phyloP scores from a whole-genome alignment of 768 basidiomycete species.

The Serendipita sp. region DNA sequence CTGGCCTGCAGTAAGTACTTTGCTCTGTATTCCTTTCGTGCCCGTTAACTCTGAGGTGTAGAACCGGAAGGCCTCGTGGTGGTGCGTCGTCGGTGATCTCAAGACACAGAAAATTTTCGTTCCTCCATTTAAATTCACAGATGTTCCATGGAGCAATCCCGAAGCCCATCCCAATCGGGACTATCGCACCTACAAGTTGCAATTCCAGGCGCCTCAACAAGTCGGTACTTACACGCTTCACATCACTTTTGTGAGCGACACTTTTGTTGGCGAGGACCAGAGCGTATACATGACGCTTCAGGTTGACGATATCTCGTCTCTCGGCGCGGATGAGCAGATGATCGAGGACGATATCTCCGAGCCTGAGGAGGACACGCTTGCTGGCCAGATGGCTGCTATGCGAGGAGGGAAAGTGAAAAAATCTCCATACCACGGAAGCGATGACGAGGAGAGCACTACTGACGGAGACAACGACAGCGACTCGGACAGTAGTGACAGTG shows the following conservation, averaged over 20 bases:
- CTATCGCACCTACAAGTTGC: conserved; percentile 73
- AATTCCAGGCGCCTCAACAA: conserved; percentile 85
- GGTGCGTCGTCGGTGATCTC: conserved; percentile 77
- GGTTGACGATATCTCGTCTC: conserved; percentile 54
- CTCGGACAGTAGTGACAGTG: conserved; percentile 36
- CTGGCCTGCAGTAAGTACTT: conserved; percentile 64
- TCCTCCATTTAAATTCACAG: conserved; percentile 65
- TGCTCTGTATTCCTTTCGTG: background rate
- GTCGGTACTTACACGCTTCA: conserved; percentile 82
- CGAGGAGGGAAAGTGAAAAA: conserved; percentile 76
- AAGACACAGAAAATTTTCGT: conserved; percentile 75
- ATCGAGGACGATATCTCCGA: conserved; percentile 92
- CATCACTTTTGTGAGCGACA: conserved; percentile 72
- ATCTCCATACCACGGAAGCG: conserved; percentile 27
- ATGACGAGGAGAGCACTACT: conserved; percentile 36
- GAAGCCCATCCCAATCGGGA: conserved; percentile 29
- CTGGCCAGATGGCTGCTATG: conserved; percentile 97
- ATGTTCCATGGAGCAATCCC: conserved; percentile 51
- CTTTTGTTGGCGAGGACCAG: conserved; percentile 69
- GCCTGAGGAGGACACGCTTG: conserved; percentile 89
- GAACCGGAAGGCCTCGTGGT: conserved; percentile 85
- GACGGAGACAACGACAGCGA: conserved; percentile 31
- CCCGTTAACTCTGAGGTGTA: conserved; percentile 17
- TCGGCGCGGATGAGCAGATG: conserved; percentile 39
- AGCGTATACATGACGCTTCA: conserved; percentile 62